A percentile compares a stretch with the other conserved stretches of the same genome.
phyloP scores from a whole-genome alignment of 1,139 yeast species.

The Zygosaccharomyces sapae region DNA sequence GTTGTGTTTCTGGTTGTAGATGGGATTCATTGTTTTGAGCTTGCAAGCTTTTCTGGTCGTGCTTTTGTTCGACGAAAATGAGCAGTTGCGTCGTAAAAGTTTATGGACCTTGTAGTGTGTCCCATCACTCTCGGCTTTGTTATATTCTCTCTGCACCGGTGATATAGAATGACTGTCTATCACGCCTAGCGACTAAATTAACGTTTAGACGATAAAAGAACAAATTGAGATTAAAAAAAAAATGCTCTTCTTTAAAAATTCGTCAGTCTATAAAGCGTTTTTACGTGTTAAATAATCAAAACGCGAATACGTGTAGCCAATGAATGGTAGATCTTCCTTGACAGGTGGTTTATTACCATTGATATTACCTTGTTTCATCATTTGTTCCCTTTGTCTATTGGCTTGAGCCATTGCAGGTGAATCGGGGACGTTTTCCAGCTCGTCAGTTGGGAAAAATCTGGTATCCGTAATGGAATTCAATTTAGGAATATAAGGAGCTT shows the following conservation, averaged over 20 bases:
- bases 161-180: too few relatives aligned
- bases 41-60: too few relatives aligned
- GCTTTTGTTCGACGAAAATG: too few relatives aligned
- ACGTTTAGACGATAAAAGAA: too few relatives aligned
- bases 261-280: conserved; percentile 56
- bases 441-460: conserved; percentile 96
- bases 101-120: too few relatives aligned
- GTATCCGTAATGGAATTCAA: conserved; percentile 90
- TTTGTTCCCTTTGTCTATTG: conserved; percentile 49
- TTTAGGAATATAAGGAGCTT: conserved; percentile 90
- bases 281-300: conserved; percentile 88
- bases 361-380: conserved; percentile 38
- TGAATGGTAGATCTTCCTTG: conserved; percentile 89
- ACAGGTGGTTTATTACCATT: conserved; percentile 30
- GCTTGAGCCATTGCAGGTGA: conserved; percentile 78
- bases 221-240: neutral
- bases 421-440: conserved; percentile 90
- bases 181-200: too few relatives aligned
- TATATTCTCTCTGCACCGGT: too few relatives aligned
- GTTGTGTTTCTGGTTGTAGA: too few relatives aligned
- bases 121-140: too few relatives aligned
- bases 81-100: too few relatives aligned
- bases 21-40: too few relatives aligned
- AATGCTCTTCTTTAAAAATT: conserved; percentile 2
- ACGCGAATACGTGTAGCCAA: conserved; percentile 92